Base-by-base conservation (phyloP, 1,284 basidiomycete genomes). In the Boletellus deceptivus region DNA sequence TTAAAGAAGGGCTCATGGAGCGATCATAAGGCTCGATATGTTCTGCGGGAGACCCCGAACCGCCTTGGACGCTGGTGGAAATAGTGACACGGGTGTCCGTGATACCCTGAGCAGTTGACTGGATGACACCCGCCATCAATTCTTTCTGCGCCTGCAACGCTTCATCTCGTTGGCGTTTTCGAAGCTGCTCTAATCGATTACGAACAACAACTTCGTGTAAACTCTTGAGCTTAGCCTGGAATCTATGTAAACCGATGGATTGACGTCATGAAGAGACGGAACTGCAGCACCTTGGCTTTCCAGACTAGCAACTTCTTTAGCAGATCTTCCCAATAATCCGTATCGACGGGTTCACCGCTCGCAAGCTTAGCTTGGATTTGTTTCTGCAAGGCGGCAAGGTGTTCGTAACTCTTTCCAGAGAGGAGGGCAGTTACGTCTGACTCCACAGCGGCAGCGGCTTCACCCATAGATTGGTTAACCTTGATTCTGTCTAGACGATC, bases 311-410 rank as follows among this genome's bases (percentile, higher is more conserved):
- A 74, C 66, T 92, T 94, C 69, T 92, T 91, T 53, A 99, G 71
- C 6, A 99, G 74, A 35, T 85, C 78, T 70, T 98, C 96, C 97
- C 97, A 99, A 67, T 99, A 99, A 68, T 99, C 97, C 13, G 87
- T 89, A 69, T 99, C 97, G 36, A 99, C 82, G 1, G 95, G 93
- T 70, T 98, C 94, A 29, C 93, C 92, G 53, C 92, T 93, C 0
- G 80, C 77, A 1, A 99, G 79, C 71, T 99, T 99, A 46, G 78
- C 79, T 61, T 93, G 91, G 14, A 99, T 88, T 61, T 88, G 87
- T 52, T 82, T 79, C 70, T 99, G 96, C 29, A 99, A 77, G 36
- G 79, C 80, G 17, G 81, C 77, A 33, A 99, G 80, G 55, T 98
- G 86, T 3, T 93, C 86, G 53, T 91, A 86, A 4, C 86, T 81